These are phyloP conservation scores for Kondoa subrosea DNA, from an alignment of 768 basidiomycete genomes.

Conservation along the genomic window DNA sequence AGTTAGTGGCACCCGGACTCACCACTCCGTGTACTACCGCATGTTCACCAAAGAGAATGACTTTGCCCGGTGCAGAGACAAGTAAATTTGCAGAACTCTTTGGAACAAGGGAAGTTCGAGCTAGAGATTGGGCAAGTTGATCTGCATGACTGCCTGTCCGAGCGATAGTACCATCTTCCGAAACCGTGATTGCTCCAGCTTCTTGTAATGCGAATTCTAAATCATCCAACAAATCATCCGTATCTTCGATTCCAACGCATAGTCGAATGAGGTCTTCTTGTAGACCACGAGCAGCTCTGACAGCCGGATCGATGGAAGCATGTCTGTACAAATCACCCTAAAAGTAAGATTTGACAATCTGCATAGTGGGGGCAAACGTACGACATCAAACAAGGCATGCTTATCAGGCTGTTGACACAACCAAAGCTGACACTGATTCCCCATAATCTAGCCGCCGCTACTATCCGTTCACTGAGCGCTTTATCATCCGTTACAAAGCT, in stretches of 20 bases:
- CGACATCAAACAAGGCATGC: conserved; percentile 99
- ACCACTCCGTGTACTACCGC: conserved; percentile 95
- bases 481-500: conserved; percentile 90
- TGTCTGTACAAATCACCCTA: conserved; percentile 42
- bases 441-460: conserved; percentile 84
- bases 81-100: conserved; percentile 40
- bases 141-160: neutral
- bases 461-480: conserved; percentile 72
- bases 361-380: conserved; percentile 39
- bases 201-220: conserved; percentile 81
- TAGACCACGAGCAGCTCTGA: conserved; percentile 85
- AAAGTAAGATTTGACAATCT: neutral
- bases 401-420: conserved; percentile 91
- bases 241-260: conserved; percentile 95
- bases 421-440: conserved; percentile 97
- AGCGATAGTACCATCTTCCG: conserved; percentile 22
- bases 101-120: neutral
- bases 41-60: conserved; percentile 95
- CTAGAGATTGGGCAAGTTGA: neutral
- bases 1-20: conserved; percentile 38
- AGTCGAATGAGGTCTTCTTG: conserved; percentile 97
- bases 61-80: conserved; percentile 90
- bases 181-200: conserved; percentile 58
- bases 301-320: conserved; percentile 88
- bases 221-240: conserved; percentile 81